Evolutionary conservation across 1,284 basidiomycete genomes (phyloP), one percentile per base, ranked within the genome.

Genomic region (Moesziomyces sp.): DNA sequence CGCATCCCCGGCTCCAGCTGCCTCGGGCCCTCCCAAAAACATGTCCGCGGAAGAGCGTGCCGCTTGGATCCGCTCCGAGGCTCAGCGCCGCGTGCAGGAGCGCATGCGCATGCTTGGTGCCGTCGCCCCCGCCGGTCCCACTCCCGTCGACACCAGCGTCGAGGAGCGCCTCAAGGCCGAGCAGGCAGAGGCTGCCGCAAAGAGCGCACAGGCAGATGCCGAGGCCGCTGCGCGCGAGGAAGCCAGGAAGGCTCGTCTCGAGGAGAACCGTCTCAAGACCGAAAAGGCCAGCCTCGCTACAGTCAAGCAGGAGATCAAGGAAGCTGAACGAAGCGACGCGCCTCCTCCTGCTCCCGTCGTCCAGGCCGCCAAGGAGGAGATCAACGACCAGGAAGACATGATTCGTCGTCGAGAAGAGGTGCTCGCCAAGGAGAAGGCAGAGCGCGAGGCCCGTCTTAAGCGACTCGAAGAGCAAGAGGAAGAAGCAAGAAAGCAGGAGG

Each of bases 71-170:
- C 90, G 90, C 19, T 90, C 90, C 3, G 90, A 97, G 83, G 96
- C 94, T 1, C 90, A 93, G 80, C 89, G 90, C 21, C 89, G 92
- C 46, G 89, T 97, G 40, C 90, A 93, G 77, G 94, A 91, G 46
- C 91, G 96, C 33, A 94, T 93, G 88, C 89, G 90, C 44, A 91
- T 91, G 10, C 88, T 98, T 3, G 96, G 97, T 16, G 87, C 92
- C 3, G 86, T 88, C 1, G 82, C 78, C 7, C 70, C 77, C 8
- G 85, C 90, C n/a, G 52, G 49, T 28, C 62, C 74, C 33, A 54
- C 63, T 19, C 26, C 69, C 10, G 69, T 81, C 26, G 82, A 83
- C 49, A 68, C 65, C 19, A 72, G 73, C 21, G 83, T 83, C 24
- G 79, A 83, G 64, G 74, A 81, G 35, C 62, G 83, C 7, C 71